Conservation (phyloP, 2,329 filamentous ascomycete species). For the Scytalidium sp. region DNA sequence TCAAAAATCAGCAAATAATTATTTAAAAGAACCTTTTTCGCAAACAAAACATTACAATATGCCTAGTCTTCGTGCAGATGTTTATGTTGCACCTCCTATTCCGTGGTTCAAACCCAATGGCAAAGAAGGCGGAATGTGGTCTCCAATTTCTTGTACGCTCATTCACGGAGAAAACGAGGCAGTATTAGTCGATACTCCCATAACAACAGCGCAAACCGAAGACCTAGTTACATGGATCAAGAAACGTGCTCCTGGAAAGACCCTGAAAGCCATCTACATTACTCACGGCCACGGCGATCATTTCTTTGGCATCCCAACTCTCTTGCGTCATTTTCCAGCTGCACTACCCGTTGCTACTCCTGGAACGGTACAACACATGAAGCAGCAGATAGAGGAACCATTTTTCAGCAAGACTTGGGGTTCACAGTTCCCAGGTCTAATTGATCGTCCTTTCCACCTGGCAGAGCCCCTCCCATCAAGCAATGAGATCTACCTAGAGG, state of each 20-base stretch:
- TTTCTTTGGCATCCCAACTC: constrained; percentile 29
- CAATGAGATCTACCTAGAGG: constrained; percentile 19
- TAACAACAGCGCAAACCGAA: constrained; percentile 25
- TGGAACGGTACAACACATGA: constrained; percentile 19
- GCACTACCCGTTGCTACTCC: constrained; percentile 14
- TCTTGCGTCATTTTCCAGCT: constrained; percentile 26
- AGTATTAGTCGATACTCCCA: constrained; percentile 33
- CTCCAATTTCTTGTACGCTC: constrained; percentile 4
- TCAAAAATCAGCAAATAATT: not conserved
- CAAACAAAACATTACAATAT: not conserved
- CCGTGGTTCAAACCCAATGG: constrained; percentile 1
- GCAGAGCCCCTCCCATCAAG: constrained; percentile 11
- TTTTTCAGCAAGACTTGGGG: constrained; percentile 18
- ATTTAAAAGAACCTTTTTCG: not conserved
- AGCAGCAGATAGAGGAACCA: constrained; percentile 14
- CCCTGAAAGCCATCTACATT: constrained; percentile 32
- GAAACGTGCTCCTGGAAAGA: constrained; percentile 20
- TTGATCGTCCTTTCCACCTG: constrained; percentile 12
- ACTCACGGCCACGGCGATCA: constrained; percentile 38
- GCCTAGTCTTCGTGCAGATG: not conserved
- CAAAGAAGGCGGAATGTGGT: constrained; percentile 2
- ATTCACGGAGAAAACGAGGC: constrained; percentile 20
- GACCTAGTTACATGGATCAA: constrained; percentile 32
- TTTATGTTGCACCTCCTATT: not conserved
- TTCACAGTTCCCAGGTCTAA: constrained; percentile 21